Conservation (phyloP, 2,329 filamentous ascomycete genomes). For the Albifimbria verrucaria region DNA sequence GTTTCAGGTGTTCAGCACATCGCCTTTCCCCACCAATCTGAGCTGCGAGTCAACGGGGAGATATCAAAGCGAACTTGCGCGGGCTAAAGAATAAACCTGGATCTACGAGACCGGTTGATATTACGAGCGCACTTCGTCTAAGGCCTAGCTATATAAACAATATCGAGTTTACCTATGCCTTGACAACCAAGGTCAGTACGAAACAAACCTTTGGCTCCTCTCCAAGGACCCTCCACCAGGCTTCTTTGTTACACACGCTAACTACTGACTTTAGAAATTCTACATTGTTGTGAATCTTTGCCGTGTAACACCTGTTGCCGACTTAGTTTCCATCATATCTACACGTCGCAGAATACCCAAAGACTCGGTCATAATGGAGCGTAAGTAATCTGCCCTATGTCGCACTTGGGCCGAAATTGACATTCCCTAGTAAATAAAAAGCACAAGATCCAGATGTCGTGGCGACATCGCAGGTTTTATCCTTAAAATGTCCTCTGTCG, state of each 20-base stretch:
- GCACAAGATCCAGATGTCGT: slow-evolving; percentile 87
- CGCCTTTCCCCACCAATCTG: slow-evolving; percentile 86
- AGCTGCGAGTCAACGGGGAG: slow-evolving; percentile 87
- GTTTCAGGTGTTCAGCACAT: slow-evolving; percentile 67
- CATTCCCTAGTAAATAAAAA: slow-evolving; percentile 65
- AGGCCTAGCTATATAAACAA: slow-evolving; percentile 71
- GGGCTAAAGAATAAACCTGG: slow-evolving; percentile 95
- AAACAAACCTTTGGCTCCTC: too few species aligned
- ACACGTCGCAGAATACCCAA: slow-evolving; percentile 71
- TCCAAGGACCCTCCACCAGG: too few species aligned
- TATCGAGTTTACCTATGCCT: slow-evolving; percentile 84
- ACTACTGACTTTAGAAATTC: slow-evolving; percentile 54
- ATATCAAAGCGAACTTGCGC: slow-evolving; percentile 89
- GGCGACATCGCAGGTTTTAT: slow-evolving; percentile 82
- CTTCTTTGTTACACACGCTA: too few species aligned
- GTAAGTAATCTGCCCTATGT: slow-evolving; percentile 46
- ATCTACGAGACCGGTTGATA: slow-evolving; percentile 88
- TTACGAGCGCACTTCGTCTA: slow-evolving; percentile 73
- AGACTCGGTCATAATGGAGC: slow-evolving; percentile 76
- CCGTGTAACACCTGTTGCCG: slow-evolving; percentile 65
- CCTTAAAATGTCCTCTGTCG: slow-evolving; percentile 87
- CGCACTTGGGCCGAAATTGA: slow-evolving; percentile 16
- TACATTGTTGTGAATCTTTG: slow-evolving; percentile 74
- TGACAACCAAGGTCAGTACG: slow-evolving; percentile 74
- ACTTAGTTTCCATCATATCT: slow-evolving; percentile 67